Base-by-base conservation (phyloP, 2,329 filamentous ascomycete species). In the Claviceps sorghi region DNA sequence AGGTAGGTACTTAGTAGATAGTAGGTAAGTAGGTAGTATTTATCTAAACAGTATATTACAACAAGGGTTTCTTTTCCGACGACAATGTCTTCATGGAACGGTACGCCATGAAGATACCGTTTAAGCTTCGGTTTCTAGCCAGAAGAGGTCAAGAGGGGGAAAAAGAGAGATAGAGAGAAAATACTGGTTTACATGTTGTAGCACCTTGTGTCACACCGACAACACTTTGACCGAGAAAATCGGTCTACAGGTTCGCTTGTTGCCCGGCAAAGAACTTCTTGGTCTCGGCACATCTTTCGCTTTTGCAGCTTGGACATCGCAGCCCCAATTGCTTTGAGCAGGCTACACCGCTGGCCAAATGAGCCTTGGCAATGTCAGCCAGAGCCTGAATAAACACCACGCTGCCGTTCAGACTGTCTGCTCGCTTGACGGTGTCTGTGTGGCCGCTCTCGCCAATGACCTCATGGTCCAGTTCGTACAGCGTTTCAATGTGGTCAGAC, bases 401-500 rank as follows among this genome's bases (percentile, higher is more conserved):
- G 66, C 80, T 94, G 52, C 88, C 93, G 63, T 98, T 98, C 62
- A 98, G 69, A 63, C 87, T 94, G 66, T 97, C 93, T 1, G 85
- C 88, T 53, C 93, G 80, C 74, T 94, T 95, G 57, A 98, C 82
- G 0, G 82, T 84, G 34, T 90, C 88, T 0, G 79, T 71, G 61
- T 86, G 80, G 15, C 85, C 82, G 1, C 79, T 88, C 67, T 95
- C 90, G 53, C 88, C 86, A 62, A 98, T 97, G 41, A 98, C 88
- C 69, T 98, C 93, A 61, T 88, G 77, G 66, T 98, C 93, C 50
- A 98, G 73, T 68, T 98, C 93, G 65, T 84, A 97, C 1, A 98
- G 74, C 0, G 93, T 98, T 71, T 98, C 93, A 59, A 98, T 98
- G 65, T 98, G 93, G 62, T 98, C 93, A n/a, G 88, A 95, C 0